phyloP scores from a whole-genome alignment of 257 asterid species.

The Nemophila menziesii region DNA sequence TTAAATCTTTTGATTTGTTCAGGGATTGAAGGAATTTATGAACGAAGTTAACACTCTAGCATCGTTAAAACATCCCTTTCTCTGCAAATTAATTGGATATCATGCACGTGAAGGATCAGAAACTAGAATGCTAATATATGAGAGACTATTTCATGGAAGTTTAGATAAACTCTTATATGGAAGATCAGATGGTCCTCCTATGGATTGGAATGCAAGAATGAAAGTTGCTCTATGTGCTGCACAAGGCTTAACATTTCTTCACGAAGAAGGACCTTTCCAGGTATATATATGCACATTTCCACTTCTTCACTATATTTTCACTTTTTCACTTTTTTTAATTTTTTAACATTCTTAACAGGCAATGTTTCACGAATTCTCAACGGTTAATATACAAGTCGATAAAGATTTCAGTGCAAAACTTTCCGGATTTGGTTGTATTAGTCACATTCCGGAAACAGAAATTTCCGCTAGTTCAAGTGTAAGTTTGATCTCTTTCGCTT shows the following conservation, averaged over 20 bases:
- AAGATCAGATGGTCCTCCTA: conserved; percentile 86
- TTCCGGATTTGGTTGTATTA: conserved; percentile 92
- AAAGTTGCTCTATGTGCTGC: conserved; percentile 88
- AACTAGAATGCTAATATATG: conserved; percentile 74
- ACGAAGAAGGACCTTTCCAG: conserved; percentile 96
- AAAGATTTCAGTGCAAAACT: conserved; percentile 90
- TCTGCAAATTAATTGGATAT: conserved; percentile 78
- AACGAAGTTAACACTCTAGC: conserved; percentile 68
- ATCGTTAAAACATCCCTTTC: conserved; percentile 61
- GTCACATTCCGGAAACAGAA: conserved; percentile 67
- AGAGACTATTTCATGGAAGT: conserved; percentile 80
- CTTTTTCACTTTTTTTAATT: too few species aligned
- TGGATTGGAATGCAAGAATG: conserved; percentile 91
- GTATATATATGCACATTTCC: not conserved
- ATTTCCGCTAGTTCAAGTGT: conserved; percentile 46
- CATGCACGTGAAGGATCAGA: conserved; percentile 88
- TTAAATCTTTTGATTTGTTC: conserved; percentile 11
- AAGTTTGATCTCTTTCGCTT: conserved; percentile 13
- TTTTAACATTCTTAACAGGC: conserved; percentile 25
- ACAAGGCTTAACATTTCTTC: conserved; percentile 86
- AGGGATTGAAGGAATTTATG: conserved; percentile 82
- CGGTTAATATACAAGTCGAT: conserved; percentile 81
- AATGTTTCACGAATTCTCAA: conserved; percentile 88
- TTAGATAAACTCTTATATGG: conserved; percentile 77
- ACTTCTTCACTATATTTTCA: not conserved